Conservation (phyloP, 768 basidiomycete species). For the Lanmaoa pseudosensibilis region DNA sequence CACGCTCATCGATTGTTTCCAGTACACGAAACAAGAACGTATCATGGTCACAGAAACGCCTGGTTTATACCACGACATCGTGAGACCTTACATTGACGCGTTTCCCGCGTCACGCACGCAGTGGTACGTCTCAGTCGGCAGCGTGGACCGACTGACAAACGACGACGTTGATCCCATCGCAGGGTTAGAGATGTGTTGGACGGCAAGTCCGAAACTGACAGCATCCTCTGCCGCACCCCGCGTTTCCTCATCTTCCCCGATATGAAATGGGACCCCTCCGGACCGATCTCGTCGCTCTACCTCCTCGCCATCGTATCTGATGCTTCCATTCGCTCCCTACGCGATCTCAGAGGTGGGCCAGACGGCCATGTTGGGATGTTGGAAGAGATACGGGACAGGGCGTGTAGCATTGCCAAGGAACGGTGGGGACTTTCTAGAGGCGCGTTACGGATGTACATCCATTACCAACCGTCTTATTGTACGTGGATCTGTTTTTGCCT, state of each 20-base stretch:
- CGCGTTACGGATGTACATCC: constrained; percentile 76
- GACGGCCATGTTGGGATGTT: constrained; percentile 66
- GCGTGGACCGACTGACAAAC: neutral
- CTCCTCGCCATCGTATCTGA: constrained; percentile 76
- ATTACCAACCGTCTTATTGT: constrained; percentile 98
- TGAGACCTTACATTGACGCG: constrained; percentile 74
- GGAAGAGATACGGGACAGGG: constrained; percentile 57
- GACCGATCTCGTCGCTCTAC: constrained; percentile 68
- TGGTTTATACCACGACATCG: constrained; percentile 63
- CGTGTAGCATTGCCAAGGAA: constrained; percentile 49
- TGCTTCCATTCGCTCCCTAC: constrained; percentile 61
- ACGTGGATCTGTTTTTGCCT: constrained; percentile 24
- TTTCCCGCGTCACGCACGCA: constrained; percentile 76
- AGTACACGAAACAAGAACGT: constrained; percentile 78
- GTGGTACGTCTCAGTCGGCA: constrained; percentile 55
- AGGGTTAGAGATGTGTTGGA: constrained; percentile 88
- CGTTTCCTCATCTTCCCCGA: constrained; percentile 86
- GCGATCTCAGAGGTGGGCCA: constrained; percentile 58
- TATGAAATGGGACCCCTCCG: constrained; percentile 92
- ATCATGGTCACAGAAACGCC: constrained; percentile 84
- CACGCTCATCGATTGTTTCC: too few species aligned
- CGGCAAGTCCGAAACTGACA: constrained; percentile 72
- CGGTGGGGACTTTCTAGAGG: constrained; percentile 67
- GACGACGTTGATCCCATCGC: neutral
- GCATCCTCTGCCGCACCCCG: constrained; percentile 62